These are phyloP conservation scores for Thalia dealbata DNA, from an alignment of 176 grass and related monocot genomes.

Conservation along the genomic window DNA sequence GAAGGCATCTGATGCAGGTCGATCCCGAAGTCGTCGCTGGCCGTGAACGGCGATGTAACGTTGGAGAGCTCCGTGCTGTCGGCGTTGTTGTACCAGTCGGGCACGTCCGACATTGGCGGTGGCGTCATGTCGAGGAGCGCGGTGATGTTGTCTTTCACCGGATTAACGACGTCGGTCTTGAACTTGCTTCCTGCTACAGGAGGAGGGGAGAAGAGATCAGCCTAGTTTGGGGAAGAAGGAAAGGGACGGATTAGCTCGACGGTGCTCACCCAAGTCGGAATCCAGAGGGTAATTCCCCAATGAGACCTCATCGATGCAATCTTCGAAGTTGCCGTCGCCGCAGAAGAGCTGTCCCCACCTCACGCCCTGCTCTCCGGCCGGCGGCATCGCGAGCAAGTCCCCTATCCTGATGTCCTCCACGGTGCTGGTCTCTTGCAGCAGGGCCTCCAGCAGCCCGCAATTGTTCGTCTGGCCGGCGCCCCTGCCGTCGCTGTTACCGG, in stretches of 20 bases:
- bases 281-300: conserved; percentile 15
- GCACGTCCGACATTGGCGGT: not conserved
- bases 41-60: not conserved
- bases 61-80: not conserved
- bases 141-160: not conserved
- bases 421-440: conserved; percentile 46
- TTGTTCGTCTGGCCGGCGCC: not conserved
- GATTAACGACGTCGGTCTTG: conserved; percentile 3
- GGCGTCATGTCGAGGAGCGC: conserved; percentile 28
- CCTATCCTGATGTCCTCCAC: conserved; percentile 22
- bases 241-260: not conserved
- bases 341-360: not conserved
- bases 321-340: no score
- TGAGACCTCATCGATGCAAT: conserved; percentile 7
- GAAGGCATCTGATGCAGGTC: conserved; percentile 9
- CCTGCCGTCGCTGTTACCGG: not conserved
- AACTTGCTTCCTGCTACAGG: conserved; percentile 21
- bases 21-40: conserved; percentile 7
- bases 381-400: not conserved
- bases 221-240: not conserved
- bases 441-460: conserved; percentile 27
- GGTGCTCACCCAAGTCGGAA: not conserved
- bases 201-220: not conserved
- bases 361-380: not conserved
- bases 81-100: conserved; percentile 12